Evolutionary conservation across 139 green algal genomes (phyloP).

Genomic region (Chlamydomonas urium): DNA sequence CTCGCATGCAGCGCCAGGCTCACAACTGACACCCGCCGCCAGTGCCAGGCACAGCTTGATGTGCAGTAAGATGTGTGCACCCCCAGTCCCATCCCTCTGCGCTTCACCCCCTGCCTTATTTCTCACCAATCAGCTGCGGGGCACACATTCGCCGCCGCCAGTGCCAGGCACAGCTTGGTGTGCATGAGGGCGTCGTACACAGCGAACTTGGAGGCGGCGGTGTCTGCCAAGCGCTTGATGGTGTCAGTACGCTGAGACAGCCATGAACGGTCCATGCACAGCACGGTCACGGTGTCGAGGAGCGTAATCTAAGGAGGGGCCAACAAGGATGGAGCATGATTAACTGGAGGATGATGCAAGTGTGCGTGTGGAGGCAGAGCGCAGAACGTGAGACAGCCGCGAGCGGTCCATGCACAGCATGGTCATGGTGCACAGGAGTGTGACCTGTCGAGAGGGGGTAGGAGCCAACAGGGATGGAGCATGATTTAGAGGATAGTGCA

Average conservation of each 20-base stretch:
- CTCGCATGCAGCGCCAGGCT: too few relatives aligned
- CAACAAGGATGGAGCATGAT: too few relatives aligned
- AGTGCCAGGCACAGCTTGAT: slow-evolving; percentile 26
- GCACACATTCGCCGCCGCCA: slow-evolving; percentile 24
- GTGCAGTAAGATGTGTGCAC: not conserved
- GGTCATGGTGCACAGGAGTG: slow-evolving; percentile 7
- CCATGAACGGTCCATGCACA: slow-evolving; percentile 7
- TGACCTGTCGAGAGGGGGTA: not conserved
- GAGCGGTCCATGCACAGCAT: not conserved
- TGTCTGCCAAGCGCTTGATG: slow-evolving; percentile 25
- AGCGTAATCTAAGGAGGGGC: slow-evolving; percentile 4
- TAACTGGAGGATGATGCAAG: too few relatives aligned
- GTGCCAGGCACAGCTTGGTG: slow-evolving; percentile 26
- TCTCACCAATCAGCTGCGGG: slow-evolving; percentile 15
- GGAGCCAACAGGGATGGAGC: too few relatives aligned
- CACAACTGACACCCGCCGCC: too few relatives aligned
- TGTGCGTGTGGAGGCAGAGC: too few relatives aligned
- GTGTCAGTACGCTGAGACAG: not conserved
- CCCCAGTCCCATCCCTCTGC: not conserved
- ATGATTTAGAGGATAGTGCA: too few relatives aligned
- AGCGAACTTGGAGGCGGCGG: slow-evolving; percentile 20
- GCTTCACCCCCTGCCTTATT: not conserved
- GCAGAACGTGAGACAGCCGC: not conserved
- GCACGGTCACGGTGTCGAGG: slow-evolving; percentile 7
- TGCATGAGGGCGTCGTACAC: slow-evolving; percentile 24